Conservation (phyloP, 306 rosid genomes). For the Herpetospermum pedunculosum region DNA sequence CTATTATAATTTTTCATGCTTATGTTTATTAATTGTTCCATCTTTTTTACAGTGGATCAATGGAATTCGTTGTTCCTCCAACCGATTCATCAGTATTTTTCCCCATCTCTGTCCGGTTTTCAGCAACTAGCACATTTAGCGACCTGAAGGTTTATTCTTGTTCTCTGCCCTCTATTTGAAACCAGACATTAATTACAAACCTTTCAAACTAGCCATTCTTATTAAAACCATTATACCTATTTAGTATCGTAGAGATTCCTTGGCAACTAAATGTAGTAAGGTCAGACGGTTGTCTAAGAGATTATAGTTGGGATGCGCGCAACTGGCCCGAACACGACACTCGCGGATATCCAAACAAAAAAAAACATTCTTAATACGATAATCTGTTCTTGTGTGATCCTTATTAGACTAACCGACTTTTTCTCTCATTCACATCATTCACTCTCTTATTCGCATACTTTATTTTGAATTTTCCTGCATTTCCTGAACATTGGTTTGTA, state of each 20-base stretch:
- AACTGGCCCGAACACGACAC: too few species aligned
- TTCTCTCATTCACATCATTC: neutral
- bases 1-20: neutral
- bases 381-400: too few species aligned
- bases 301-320: too few species aligned
- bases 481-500: neutral
- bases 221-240: too few species aligned
- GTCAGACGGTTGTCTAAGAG: too few species aligned
- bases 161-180: neutral
- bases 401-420: neutral
- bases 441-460: neutral
- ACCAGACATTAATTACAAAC: neutral
- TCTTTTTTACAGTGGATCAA: conserved; percentile 60
- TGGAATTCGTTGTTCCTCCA: conserved; percentile 91
- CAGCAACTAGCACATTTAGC: conserved; percentile 70
- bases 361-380: too few species aligned
- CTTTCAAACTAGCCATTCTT: neutral
- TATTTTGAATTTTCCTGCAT: neutral
- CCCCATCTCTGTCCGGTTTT: conserved; percentile 72
- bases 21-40: neutral
- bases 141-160: conserved; percentile 59
- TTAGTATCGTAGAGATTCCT: too few species aligned
- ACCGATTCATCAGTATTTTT: conserved; percentile 78
- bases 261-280: too few species aligned
- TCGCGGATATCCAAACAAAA: too few species aligned